phyloP scores from a whole-genome alignment of 169 alveolate genomes.

The Hepatocystis sp. region DNA sequence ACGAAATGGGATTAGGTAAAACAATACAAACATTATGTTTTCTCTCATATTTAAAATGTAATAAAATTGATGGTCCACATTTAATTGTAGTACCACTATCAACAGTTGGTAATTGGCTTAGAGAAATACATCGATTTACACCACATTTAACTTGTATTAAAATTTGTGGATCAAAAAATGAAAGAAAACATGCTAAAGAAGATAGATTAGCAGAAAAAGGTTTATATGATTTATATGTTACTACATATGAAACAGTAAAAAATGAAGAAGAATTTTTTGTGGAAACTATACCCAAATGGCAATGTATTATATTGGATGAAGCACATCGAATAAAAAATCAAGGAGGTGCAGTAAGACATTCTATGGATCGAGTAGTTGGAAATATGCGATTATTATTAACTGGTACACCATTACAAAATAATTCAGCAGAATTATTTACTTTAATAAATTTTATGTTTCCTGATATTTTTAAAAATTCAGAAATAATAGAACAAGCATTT shows the following conservation, averaged over 20 bases:
- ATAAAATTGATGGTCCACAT: slow-evolving; percentile 93
- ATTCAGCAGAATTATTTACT: slow-evolving; percentile 95
- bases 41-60: slow-evolving; percentile 86
- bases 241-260: slow-evolving; percentile 94
- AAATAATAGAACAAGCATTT: slow-evolving; percentile 94
- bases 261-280: slow-evolving; percentile 92
- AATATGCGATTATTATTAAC: slow-evolving; percentile 93
- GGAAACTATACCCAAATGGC: slow-evolving; percentile 93
- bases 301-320: slow-evolving; percentile 97
- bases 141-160: slow-evolving; percentile 91
- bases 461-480: slow-evolving; percentile 95
- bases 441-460: slow-evolving; percentile 97
- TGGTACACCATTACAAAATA: slow-evolving; percentile 98
- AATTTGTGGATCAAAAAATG: slow-evolving; percentile 91
- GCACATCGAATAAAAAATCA: slow-evolving; percentile 99
- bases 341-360: slow-evolving; percentile 93
- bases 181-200: slow-evolving; percentile 90
- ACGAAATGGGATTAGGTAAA: slow-evolving; percentile 95
- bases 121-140: slow-evolving; percentile 93
- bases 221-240: slow-evolving; percentile 90
- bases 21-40: slow-evolving; percentile 93
- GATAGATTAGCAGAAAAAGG: slow-evolving; percentile 90
- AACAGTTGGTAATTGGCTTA: slow-evolving; percentile 96
- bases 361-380: slow-evolving; percentile 91
- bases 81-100: slow-evolving; percentile 96